Percentiles rank a stretch among this genome's conserved stretches.
These are phyloP conservation scores for Solanum hybrid DNA, from an alignment of 305 asterid species.

Conservation along the genomic window DNA sequence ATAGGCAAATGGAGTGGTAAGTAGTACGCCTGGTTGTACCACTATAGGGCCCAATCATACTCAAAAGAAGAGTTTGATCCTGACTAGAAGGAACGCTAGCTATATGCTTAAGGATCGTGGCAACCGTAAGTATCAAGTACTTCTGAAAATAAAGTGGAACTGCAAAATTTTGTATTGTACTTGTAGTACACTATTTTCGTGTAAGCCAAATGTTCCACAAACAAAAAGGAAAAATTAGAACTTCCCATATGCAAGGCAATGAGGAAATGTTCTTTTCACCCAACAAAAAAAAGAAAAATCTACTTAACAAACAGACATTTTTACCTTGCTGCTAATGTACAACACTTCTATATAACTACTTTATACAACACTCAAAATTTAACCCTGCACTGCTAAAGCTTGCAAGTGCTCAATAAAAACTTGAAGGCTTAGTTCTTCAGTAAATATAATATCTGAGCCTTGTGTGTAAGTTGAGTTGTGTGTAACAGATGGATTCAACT, in stretches of 20 bases:
- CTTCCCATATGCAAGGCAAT: not conserved
- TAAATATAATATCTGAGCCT: constrained; percentile 64
- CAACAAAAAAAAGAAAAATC: not conserved
- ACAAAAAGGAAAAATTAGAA: not conserved
- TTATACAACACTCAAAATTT: not conserved
- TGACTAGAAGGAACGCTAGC: too few relatives aligned
- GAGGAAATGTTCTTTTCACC: not conserved
- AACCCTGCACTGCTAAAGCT: constrained; percentile 85
- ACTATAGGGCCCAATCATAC: not conserved
- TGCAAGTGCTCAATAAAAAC: constrained; percentile 78
- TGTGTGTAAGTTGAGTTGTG: constrained; percentile 40
- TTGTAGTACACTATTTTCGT: not conserved
- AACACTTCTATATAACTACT: constrained; percentile 1
- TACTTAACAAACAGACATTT: not conserved
- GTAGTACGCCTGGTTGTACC: too few relatives aligned
- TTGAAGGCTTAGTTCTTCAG: constrained; percentile 83
- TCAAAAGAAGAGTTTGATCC: too few relatives aligned
- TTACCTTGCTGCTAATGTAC: constrained; percentile 9
- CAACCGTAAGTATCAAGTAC: not conserved
- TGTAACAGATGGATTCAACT: constrained; percentile 81
- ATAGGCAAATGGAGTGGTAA: not conserved
- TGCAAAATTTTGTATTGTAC: not conserved
- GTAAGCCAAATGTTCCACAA: not conserved
- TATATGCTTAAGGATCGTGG: not conserved
- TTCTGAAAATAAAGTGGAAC: not conserved